Conservation (phyloP, 192 early-diverging fungal species). For the Coemansia sp. region DNA sequence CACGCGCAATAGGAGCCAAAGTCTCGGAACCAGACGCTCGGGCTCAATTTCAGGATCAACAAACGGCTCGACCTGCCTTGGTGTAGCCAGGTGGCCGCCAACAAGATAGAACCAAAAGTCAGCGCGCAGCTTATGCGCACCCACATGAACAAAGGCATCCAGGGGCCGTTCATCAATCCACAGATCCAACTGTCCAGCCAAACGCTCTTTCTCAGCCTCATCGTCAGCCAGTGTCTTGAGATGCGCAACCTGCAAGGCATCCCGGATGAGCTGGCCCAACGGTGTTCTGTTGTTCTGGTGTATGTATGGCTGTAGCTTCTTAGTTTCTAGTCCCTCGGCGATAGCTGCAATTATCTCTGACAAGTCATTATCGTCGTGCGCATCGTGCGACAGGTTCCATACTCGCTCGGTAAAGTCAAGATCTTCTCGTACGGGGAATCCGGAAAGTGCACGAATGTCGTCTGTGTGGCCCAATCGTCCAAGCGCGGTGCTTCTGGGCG, state of each 20-base stretch:
- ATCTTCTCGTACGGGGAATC: conserved; percentile 32
- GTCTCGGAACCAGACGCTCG: conserved; percentile 11
- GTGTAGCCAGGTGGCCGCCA: conserved; percentile 32
- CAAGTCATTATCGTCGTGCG: conserved; percentile 38
- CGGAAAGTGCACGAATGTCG: conserved; percentile 10
- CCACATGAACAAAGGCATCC: conserved; percentile 48
- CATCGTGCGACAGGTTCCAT: conserved; percentile 41
- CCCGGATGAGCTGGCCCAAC: conserved; percentile 33
- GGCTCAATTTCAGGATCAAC: conserved; percentile 30
- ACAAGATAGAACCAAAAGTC: conserved; percentile 50
- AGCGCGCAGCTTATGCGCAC: conserved; percentile 39
- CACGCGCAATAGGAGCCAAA: conserved; percentile 35
- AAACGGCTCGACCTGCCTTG: conserved; percentile 37
- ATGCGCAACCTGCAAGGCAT: conserved; percentile 32
- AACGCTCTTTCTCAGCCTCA: conserved; percentile 27
- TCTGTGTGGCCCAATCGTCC: conserved; percentile 8
- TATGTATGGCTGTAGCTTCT: conserved; percentile 46
- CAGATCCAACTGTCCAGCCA: conserved; percentile 37
- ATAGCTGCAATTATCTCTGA: conserved; percentile 43
- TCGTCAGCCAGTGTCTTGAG: conserved; percentile 27
- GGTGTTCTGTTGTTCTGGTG: conserved; percentile 32
- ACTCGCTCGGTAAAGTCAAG: conserved; percentile 52
- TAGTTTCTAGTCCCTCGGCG: conserved; percentile 46
- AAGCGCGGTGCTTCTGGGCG: conserved; percentile 17
- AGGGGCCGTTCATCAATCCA: conserved; percentile 52